phyloP scores from a whole-genome alignment of 1,139 yeast genomes.

The Hanseniaspora uvarum region DNA sequence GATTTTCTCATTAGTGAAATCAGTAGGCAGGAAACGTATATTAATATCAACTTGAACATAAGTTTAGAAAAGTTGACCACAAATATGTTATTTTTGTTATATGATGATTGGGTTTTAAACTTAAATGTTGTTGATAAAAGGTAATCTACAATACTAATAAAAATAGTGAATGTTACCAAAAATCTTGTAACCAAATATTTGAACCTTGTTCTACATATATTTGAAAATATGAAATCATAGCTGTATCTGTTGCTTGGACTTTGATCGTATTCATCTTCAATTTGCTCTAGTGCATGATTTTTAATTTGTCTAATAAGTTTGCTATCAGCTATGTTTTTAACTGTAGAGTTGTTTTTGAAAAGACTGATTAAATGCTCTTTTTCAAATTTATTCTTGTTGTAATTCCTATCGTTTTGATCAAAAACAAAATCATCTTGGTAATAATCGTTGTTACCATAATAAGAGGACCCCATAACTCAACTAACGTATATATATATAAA shows the following conservation, averaged over 20 bases:
- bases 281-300: not conserved
- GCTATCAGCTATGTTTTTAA: slow-evolving; percentile 11
- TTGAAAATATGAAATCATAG: slow-evolving; percentile 35
- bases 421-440: not conserved
- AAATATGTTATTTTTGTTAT: not conserved
- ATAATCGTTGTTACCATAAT: not conserved
- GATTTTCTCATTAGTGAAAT: slow-evolving; percentile 43
- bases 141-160: slow-evolving; percentile 27
- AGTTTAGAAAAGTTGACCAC: slow-evolving; percentile 17
- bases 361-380: not conserved
- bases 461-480: not conserved
- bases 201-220: slow-evolving; percentile 34
- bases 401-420: not conserved
- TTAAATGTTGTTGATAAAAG: slow-evolving; percentile 16
- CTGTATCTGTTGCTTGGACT: slow-evolving; percentile 23
- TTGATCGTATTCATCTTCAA: slow-evolving; percentile 16
- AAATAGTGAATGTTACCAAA: slow-evolving; percentile 30
- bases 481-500: not conserved
- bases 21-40: slow-evolving; percentile 34
- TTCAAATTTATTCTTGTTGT: not conserved
- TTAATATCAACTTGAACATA: slow-evolving; percentile 28
- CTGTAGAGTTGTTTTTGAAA: slow-evolving; percentile 1
- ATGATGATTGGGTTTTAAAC: not conserved
- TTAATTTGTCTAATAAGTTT: slow-evolving; percentile 4
- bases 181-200: slow-evolving; percentile 34